Evolutionary conservation across 2,329 filamentous ascomycete genomes (phyloP).

Genomic region (Didymella keratinophila): DNA sequence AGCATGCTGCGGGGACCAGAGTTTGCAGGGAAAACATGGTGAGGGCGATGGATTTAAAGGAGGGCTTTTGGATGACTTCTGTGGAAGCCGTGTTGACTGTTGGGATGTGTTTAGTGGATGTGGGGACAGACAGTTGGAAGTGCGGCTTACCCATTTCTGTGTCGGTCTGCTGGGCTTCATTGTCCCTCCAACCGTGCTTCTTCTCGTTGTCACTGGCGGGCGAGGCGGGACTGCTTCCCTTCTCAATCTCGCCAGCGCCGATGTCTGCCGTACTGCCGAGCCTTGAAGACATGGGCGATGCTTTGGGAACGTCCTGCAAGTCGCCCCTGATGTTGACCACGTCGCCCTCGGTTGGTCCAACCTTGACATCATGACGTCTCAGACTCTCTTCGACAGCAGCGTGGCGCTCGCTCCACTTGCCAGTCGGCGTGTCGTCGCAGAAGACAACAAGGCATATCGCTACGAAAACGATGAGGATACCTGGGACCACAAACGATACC

Average conservation of each 20-base stretch:
- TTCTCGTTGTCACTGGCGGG: conserved; percentile 32
- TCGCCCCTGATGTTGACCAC: conserved; percentile 16
- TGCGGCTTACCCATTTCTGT: conserved; percentile 13
- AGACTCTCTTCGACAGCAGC: conserved; percentile 65
- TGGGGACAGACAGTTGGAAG: no score
- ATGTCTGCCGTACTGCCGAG: conserved; percentile 14
- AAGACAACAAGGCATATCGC: conserved; percentile 72
- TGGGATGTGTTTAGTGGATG: conserved; percentile 1
- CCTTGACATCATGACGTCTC: conserved; percentile 13
- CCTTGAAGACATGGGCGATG: conserved; percentile 7
- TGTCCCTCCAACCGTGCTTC: conserved; percentile 32
- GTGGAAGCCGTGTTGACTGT: conserved; percentile 59
- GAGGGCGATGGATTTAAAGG: conserved; percentile 64
- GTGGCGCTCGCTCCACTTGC: conserved; percentile 77
- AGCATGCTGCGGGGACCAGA: conserved; percentile 60
- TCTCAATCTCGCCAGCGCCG: background rate
- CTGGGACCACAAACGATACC: conserved; percentile 80
- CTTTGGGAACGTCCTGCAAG: conserved; percentile 8
- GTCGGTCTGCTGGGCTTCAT: conserved; percentile 47
- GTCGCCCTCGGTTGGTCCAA: conserved; percentile 2
- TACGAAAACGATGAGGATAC: conserved; percentile 72
- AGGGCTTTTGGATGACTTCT: conserved; percentile 69
- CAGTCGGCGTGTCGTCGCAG: conserved; percentile 81
- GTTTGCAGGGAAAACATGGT: conserved; percentile 68
- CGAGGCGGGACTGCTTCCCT: background rate